Conservation (phyloP, 345 rosid genomes). For the Eucalyptus tenuipes region DNA sequence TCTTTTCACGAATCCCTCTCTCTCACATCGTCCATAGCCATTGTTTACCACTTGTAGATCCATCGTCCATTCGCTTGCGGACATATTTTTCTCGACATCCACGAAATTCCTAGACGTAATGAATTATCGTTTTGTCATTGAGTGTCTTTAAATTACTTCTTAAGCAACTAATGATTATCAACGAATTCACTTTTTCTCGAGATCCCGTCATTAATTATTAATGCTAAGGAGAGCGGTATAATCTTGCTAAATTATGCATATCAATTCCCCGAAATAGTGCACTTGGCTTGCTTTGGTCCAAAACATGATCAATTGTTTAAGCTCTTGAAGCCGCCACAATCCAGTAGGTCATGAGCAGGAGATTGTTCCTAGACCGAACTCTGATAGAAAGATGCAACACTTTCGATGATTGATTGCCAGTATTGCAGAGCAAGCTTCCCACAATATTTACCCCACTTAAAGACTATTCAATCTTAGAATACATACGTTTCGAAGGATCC, state of each 20-base stretch:
- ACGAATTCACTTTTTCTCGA: neutral
- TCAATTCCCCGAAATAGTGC: too few relatives aligned
- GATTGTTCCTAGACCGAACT: neutral
- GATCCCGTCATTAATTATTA: neutral
- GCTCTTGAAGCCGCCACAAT: neutral
- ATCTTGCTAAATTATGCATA: neutral
- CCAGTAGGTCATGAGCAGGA: too few relatives aligned
- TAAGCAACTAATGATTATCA: neutral
- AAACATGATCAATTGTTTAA: neutral
- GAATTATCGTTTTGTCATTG: neutral
- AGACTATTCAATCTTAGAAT: neutral
- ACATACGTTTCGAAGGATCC: neutral
- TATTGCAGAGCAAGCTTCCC: neutral
- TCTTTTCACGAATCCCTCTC: neutral
- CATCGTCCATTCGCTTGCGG: neutral
- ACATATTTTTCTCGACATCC: neutral
- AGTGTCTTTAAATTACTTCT: neutral
- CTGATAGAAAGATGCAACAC: neutral
- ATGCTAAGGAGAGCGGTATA: too few relatives aligned
- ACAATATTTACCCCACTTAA: neutral
- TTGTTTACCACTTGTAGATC: neutral
- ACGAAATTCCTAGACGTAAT: neutral
- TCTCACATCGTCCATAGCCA: neutral
- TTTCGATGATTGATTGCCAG: neutral
- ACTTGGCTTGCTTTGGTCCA: neutral